These are phyloP conservation scores for Emergomyces pasteurianus DNA, from an alignment of 2,329 filamentous ascomycete species.

Conservation along the genomic window DNA sequence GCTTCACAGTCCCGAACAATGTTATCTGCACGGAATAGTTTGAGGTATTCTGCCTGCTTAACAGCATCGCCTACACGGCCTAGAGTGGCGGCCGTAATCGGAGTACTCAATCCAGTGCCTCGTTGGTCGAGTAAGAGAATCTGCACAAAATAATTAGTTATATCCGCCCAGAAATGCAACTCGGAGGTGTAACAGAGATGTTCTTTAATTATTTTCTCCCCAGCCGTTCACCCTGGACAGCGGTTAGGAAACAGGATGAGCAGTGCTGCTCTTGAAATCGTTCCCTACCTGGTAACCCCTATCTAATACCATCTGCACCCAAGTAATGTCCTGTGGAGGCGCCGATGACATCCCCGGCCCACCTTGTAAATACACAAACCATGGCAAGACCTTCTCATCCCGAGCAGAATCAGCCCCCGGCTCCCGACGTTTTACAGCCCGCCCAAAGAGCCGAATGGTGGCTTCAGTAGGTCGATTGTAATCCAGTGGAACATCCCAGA, in stretches of 20 bases:
- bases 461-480: slow-evolving; percentile 51
- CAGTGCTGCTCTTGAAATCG: neutral
- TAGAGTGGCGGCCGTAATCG: slow-evolving; percentile 63
- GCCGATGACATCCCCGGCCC: slow-evolving; percentile 70
- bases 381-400: slow-evolving; percentile 42
- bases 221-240: neutral
- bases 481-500: slow-evolving; percentile 78
- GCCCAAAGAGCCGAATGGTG: slow-evolving; percentile 64
- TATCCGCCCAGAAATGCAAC: neutral
- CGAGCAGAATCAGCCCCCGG: slow-evolving; percentile 41
- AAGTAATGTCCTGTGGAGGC: slow-evolving; percentile 59
- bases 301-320: slow-evolving; percentile 59
- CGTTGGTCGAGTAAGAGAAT: slow-evolving; percentile 78
- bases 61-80: slow-evolving; percentile 49
- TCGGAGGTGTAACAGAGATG: neutral
- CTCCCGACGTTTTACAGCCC: slow-evolving; percentile 57
- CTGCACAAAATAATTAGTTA: slow-evolving; percentile 15
- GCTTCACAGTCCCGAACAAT: slow-evolving; percentile 86
- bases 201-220: neutral
- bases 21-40: slow-evolving; percentile 75
- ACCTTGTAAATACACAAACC: slow-evolving; percentile 66
- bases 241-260: neutral
- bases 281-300: slow-evolving; percentile 62
- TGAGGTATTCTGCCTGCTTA: slow-evolving; percentile 68
- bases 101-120: slow-evolving; percentile 73